Base-by-base conservation (phyloP, 495 filamentous ascomycete genomes). In the Apodospora peruviana region DNA sequence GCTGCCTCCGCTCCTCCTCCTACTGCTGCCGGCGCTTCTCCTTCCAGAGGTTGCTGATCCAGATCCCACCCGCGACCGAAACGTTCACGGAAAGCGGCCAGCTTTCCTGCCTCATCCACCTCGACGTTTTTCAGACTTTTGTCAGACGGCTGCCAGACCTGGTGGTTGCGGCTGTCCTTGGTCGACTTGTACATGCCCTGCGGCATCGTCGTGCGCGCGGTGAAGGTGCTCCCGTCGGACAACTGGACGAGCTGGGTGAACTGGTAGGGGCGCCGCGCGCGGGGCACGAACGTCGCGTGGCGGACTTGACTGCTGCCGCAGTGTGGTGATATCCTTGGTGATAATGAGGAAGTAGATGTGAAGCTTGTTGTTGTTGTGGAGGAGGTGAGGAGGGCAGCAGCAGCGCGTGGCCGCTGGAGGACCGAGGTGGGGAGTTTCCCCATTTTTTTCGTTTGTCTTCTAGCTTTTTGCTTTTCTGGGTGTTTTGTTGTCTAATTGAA, bases 181-280 rank as follows among this genome's bases (percentile, higher is more conserved):
- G 78, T 81, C 45, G 76, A 79, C 48, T 79, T 79, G 77, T 90
- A 87, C 36, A 97, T 70, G 2, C 88, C 86, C 12, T 70, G 54
- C 2, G 93, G 93, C 8, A 84, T 89, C 11, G 91, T 94, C 7
- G 94, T 96, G 60, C 94, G 91, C 49, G 87, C 78, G 11, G 85
- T 82, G 79, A 82, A 96, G 47, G 89, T 86, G 59, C 77, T 83
- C 47, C 93, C 93, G 76, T 98, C 93, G n/a, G 84, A 84, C 53
- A 96, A 85, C 47, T 91, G 91, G 45, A 97, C 78, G 25, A 98
- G 83, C 70, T 98, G 93, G 18, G 93, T 95, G 80, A 95, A 96
- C 56, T 85, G 88, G 80, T 96, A 96, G 25, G 93, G 93, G 4
- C 91, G 84, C 58, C 87, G 84, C 14, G 88, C 88, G 3, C 94